phyloP scores from a whole-genome alignment of 2,329 filamentous ascomycete species.

The Cladosporium cucumerinum region DNA sequence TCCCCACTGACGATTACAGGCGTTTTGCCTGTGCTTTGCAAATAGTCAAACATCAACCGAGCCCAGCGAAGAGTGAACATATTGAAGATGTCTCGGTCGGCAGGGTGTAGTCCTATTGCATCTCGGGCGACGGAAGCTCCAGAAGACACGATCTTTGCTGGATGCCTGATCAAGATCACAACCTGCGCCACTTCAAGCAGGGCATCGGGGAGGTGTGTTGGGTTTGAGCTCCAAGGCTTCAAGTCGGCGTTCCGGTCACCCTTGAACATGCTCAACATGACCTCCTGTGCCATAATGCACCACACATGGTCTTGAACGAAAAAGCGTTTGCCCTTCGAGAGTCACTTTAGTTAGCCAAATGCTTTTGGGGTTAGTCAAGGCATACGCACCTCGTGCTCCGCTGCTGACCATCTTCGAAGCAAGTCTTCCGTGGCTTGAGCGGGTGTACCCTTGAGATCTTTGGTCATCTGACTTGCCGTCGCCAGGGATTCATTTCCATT shows the following conservation, averaged over 20 bases:
- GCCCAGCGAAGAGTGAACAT: neutral
- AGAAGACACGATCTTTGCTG: neutral
- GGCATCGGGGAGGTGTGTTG: neutral
- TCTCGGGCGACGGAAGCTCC: neutral
- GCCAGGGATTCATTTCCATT: neutral
- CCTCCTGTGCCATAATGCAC: neutral
- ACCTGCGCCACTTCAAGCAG: neutral
- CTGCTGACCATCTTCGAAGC: neutral
- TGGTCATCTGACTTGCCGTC: neutral
- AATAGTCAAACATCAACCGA: neutral
- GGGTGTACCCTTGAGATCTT: neutral
- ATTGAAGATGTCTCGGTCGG: neutral
- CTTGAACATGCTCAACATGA: neutral
- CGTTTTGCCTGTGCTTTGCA: neutral
- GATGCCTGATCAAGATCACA: neutral
- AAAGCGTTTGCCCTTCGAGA: neutral
- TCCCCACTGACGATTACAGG: neutral
- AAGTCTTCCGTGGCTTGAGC: neutral
- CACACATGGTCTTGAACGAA: neutral
- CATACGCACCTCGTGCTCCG: neutral
- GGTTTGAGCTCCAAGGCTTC: neutral
- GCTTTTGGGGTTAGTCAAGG: neutral
- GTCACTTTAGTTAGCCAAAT: neutral
- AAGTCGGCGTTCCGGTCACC: neutral
- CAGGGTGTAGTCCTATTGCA: neutral